Base-by-base conservation (phyloP, 2,329 filamentous ascomycete genomes). In the Exophiala calicioides region DNA sequence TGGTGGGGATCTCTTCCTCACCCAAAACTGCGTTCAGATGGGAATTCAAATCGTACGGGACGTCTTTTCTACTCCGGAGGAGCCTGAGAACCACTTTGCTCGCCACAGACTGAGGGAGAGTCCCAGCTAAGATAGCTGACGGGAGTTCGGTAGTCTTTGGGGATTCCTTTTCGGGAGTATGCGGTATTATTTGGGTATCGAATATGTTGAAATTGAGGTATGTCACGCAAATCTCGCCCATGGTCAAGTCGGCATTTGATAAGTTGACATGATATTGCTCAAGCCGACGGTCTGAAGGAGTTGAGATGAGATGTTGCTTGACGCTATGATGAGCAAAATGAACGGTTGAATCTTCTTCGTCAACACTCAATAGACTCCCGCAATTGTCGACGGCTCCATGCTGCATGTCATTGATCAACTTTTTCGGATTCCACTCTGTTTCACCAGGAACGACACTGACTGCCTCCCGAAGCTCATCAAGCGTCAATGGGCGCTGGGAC, bases 321-420 rank as follows among this genome's bases (percentile, higher is more conserved):
- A 53, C 37, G 29, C 46, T 50, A 30, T 53, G 41, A 34, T 50
- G 50, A 7, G 26, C 47, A 24, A 48, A 53, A 18, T 34, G 50
- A 5, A 53, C 41, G 3, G 49, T 34, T 3, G n/a, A 30, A n/a
- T 49, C 27, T 24, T 57, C 57, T 41, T 59, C 57, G 12, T 58
- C 57, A 3, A 53, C 30, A 31, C 45, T 39, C 18, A 44, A 29
- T 4, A 58, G 30, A 7, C 56, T 52, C 5, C 44, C 50, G 27
- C 56, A 59, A 12, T 16, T 26, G 32, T 16, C 18, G n/a, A 53
- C 24, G 10, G 57, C 24, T 7, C 16, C 21, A 19, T 20, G 39
- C 6, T 47, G 26, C 32, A 59, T 57, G 31, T 58, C 44, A 21
- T 58, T 56, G n/a, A 57, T 44, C 7, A 44, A 26, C n/a, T 23